Conservation (phyloP, 2,329 filamentous ascomycete species). For the Colletotrichum theobromicola region DNA sequence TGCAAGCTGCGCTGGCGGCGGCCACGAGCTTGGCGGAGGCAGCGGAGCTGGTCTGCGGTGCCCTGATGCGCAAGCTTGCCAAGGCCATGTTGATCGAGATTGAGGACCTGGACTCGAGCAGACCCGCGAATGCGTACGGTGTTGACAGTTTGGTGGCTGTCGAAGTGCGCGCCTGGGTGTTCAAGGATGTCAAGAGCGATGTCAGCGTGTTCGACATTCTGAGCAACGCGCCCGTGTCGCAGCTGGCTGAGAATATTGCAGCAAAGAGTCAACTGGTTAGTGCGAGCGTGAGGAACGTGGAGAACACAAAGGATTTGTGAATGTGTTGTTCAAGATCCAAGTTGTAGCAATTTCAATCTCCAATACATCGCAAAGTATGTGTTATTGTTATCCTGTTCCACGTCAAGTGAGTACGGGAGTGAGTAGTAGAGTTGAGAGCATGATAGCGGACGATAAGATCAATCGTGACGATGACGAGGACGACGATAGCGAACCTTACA, state of each 20-base stretch:
- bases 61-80: background rate
- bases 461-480: background rate
- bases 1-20: background rate
- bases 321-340: background rate
- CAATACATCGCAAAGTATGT: background rate
- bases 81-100: background rate
- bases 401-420: no score
- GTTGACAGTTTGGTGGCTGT: background rate
- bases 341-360: background rate
- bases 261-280: background rate
- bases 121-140: background rate
- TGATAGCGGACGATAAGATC: no score
- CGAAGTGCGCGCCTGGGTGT: background rate
- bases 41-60: background rate
- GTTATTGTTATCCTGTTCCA: background rate
- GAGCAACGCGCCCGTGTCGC: background rate
- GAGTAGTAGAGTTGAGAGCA: no score
- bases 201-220: background rate
- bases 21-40: background rate
- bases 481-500: background rate
- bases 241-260: background rate
- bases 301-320: background rate
- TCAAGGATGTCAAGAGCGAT: background rate
- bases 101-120: background rate
- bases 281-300: background rate